These are phyloP conservation scores for Eutrema japonicum DNA, from an alignment of 345 rosid species.

Conservation along the genomic window DNA sequence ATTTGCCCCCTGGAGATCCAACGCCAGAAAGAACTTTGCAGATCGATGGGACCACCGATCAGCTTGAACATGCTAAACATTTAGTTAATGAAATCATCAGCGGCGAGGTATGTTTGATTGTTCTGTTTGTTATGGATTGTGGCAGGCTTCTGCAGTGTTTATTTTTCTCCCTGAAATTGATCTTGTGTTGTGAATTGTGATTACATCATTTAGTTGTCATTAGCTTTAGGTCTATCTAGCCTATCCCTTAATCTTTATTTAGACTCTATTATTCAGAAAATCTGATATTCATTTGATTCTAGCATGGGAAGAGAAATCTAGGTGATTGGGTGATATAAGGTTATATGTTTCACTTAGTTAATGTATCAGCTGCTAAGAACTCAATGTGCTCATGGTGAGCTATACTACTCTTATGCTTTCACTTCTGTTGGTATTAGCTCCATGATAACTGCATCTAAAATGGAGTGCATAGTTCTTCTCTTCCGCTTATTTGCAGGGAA, in stretches of 20 bases:
- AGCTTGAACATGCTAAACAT: conserved; percentile 86
- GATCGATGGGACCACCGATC: conserved; percentile 91
- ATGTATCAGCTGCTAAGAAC: conserved; percentile 8
- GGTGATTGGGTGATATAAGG: conserved; percentile 3
- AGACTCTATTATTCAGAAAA: neutral
- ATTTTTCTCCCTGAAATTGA: conserved; percentile 21
- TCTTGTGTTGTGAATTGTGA: conserved; percentile 31
- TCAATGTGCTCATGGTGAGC: conserved; percentile 16
- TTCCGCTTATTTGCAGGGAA: conserved; percentile 36
- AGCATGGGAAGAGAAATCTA: neutral
- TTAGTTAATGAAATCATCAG: conserved; percentile 92
- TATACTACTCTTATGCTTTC: conserved; percentile 22
- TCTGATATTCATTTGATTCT: neutral
- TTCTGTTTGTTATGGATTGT: conserved; percentile 38
- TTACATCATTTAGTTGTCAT: conserved; percentile 16
- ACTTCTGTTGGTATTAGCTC: neutral
- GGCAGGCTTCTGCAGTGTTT: conserved; percentile 39
- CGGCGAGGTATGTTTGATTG: conserved; percentile 77
- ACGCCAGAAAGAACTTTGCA: conserved; percentile 77
- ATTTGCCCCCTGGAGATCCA: conserved; percentile 92
- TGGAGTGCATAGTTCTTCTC: conserved; percentile 7
- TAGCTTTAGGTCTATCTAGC: conserved; percentile 19
- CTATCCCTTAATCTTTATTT: neutral
- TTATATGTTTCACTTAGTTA: neutral
- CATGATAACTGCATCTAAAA: neutral